These are phyloP conservation scores for Aspergillus carbonarius DNA, from an alignment of 2,329 filamentous ascomycete genomes.

Conservation along the genomic window DNA sequence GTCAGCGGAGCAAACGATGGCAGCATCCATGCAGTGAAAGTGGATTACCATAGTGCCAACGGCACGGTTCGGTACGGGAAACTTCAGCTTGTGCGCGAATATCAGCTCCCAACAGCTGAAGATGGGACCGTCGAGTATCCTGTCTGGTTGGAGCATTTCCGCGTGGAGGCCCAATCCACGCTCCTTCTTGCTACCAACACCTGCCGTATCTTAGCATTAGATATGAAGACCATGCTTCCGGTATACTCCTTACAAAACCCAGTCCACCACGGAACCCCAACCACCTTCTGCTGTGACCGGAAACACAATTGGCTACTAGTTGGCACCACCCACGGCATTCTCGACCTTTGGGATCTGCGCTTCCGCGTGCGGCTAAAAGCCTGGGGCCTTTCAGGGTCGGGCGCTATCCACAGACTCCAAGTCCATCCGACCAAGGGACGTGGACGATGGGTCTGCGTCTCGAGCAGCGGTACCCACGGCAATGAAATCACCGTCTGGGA, in stretches of 20 bases:
- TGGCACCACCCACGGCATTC: conserved; percentile 86
- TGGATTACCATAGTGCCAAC: conserved; percentile 63
- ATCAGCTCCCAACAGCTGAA: conserved; percentile 58
- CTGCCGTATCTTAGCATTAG: conserved; percentile 78
- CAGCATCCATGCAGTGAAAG: conserved; percentile 82
- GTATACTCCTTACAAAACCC: conserved; percentile 82
- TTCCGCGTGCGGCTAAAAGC: conserved; percentile 84
- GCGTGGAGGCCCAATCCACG: conserved; percentile 75
- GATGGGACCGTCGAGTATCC: conserved; percentile 64
- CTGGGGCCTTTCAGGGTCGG: conserved; percentile 82
- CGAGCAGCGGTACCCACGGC: conserved; percentile 80
- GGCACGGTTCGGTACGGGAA: conserved; percentile 73
- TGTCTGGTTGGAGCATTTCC: conserved; percentile 90
- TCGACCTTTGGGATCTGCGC: conserved; percentile 95
- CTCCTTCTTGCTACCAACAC: conserved; percentile 83
- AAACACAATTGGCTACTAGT: conserved; percentile 87
- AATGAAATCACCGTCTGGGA: conserved; percentile 92
- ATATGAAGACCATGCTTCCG: conserved; percentile 80
- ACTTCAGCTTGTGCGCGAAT: conserved; percentile 72
- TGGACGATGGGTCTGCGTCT: conserved; percentile 82
- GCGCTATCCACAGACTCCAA: conserved; percentile 74
- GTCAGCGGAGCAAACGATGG: conserved; percentile 88
- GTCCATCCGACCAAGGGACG: conserved; percentile 77
- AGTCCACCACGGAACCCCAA: conserved; percentile 86
- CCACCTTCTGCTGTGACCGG: conserved; percentile 83